Evolutionary conservation across 305 asterid genomes (phyloP), one percentile per base, ranked within the genome.

Genomic region (Ajuga reptans): DNA sequence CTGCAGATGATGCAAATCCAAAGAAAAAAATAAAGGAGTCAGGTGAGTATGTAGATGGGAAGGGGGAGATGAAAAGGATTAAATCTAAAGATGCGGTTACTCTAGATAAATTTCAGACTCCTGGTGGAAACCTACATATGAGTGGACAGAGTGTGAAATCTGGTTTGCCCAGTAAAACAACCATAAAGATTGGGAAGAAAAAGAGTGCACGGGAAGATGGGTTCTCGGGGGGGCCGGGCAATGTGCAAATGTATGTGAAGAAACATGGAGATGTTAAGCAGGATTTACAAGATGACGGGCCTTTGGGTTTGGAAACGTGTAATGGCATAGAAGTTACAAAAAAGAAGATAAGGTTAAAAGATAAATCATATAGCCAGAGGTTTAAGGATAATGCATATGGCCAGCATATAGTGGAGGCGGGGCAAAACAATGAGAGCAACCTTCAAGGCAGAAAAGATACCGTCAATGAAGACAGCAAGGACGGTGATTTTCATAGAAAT

Each of bases 321-420:
- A 75, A 70, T 18, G 69, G 66, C 53, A 58, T 59, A 56, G 83
- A 78, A 72, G 53, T 74, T 46, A 73, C 85, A 71, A 54, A 67
- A 42, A 84, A 85, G 82, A 88, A 79, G 82, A 83, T 88, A 80
- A 85, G 85, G 67, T 61, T 84, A 64, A 84, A 74, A 84, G 87
- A 81, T 76, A 45, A 57, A 34, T 75, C 42, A 37, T 75, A 69
- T 39, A 68, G 81, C 76, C 80, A 74, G 70, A 85, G 85, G 67
- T 61, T 84, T 62, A 84, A 74, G 84, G 87, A 81, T 76, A 45
- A 57, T 41, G 76, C 42, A 37, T 75, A 69, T 39, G 70, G 81
- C 76, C 80, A 74, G 70, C 75, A 61, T 72, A 50, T 65, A 67
- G 52, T 55, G 43, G 80, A 65, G 66, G 63, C 71, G 29, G 72